Evolutionary conservation across 805 yeast genomes (phyloP), one percentile per base, ranked within the genome.

Genomic region (Torulaspora maleeae): DNA sequence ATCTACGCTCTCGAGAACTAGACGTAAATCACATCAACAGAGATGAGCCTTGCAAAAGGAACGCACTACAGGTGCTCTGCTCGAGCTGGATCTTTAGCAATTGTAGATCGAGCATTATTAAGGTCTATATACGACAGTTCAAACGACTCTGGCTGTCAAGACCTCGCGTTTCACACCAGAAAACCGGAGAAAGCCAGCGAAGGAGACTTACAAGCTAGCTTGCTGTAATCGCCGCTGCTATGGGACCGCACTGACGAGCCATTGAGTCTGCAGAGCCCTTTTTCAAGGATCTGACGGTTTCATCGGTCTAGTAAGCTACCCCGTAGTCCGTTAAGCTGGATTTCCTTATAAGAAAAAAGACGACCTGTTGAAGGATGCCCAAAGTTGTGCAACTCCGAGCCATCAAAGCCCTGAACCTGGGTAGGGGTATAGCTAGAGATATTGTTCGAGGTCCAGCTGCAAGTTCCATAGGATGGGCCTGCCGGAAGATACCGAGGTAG

Each of bases 391-490:
- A 32, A 32, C 10, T 16, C 16, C 11, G 22, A 16, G 35, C 16
- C 35, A 7, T 3, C 7, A 32, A 22, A 16, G 35, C 35, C 19
- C 35, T 32, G 22, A 8, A 8, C 4, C 5, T 11, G n/a, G 35
- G 22, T 32, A 10, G 5, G 3, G 17, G 35, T 22, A 16, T 16
- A 8, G 35, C 10, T 16, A 15, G 12, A 15, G 35, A 32, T 5
- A 16, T 12, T 32, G 35, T 10, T 16, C 12, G 35, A 16, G 16
- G n/a, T 15, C 22, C 22, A 12, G 34, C 17, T 16, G 35, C 35
- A 32, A 17, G 35, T 16, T 32, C 13, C 6, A 15, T 4, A 15
- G 20, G 20, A 46, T 46, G 50, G 36, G 50, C 27, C 33, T 37
- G 36, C 41, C 40, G 28, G 43, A 13, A 15, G 22, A 16, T 10